Evolutionary conservation across 768 basidiomycete genomes (phyloP), one percentile per base, ranked within the genome.

Genomic region (Amanita fuliginea): DNA sequence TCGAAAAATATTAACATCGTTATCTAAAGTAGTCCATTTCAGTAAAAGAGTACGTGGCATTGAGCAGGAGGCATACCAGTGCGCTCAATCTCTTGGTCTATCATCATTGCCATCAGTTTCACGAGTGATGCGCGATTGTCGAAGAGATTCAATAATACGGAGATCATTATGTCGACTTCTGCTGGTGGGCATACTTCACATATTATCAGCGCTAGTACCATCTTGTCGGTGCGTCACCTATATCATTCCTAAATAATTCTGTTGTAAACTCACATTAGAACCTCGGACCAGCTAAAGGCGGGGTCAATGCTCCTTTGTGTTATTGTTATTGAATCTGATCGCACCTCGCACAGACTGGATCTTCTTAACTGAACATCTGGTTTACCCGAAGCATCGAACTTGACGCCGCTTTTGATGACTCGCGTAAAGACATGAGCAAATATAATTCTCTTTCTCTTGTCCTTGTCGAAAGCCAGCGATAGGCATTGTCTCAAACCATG

Each of bases 401-500:
- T 81, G 10, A 86, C 82, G 11, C 90, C 90, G 59, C 85, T 80
- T 3, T 80, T 74, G 36, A 95, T 74, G 3, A 89, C 89, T 34
- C 83, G 75, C 34, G 86, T 80, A 60, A 94, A 88, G 6, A 92
- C 82, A 56, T 86, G 81, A 11, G 89, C 80, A 58, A 93, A 96
- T 21, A 92, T 88, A 8, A 77, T 72, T 11, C 89, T 77, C 57
- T 84, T 81, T 34, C 75, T 66, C 21, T 73, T 67, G 58, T 93
- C 85, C 18, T 69, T 62, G 57, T 88, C 83, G 56, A 89, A 91
- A 1, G 86, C 87, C 51, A 87, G 70, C 4, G 80, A 68, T 18
- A 94, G 76, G 57, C 86, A 91, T 61, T 94, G 88, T 62, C 91
- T 92, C 60, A 94, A 80, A 4, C 89, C 92, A 56, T 80, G 83